Percentiles rank a stretch among this genome's conserved stretches.
phyloP scores from a whole-genome alignment of 2,329 filamentous ascomycete genomes.

The Amauroascus niger region DNA sequence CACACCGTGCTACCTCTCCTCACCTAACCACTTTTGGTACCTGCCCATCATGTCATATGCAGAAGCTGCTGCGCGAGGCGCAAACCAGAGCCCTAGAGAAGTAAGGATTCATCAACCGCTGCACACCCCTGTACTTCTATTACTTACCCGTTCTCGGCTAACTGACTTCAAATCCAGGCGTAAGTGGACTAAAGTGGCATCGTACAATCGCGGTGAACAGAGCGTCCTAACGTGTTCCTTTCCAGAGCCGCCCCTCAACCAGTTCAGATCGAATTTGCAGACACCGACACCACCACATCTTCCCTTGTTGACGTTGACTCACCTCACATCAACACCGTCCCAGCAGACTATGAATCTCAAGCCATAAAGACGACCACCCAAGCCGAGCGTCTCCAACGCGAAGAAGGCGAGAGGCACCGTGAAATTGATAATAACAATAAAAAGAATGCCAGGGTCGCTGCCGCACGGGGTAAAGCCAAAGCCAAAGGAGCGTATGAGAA shows the following conservation, averaged over 20 bases:
- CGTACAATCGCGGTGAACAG: neutral
- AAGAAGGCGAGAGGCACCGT: conserved; percentile 24
- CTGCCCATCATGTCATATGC: conserved; percentile 39
- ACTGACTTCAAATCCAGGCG: conserved; percentile 24
- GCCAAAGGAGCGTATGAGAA: conserved; percentile 24
- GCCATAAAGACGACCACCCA: conserved; percentile 39
- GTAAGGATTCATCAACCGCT: conserved; percentile 25
- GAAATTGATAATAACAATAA: conserved; percentile 28
- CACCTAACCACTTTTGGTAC: too few relatives aligned
- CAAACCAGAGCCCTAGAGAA: conserved; percentile 40
- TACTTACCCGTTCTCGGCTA: neutral
- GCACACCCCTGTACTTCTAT: neutral
- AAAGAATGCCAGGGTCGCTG: conserved; percentile 26
- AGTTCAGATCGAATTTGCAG: conserved; percentile 31
- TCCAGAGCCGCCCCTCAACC: conserved; percentile 36
- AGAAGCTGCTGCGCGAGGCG: conserved; percentile 39
- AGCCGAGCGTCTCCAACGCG: conserved; percentile 37
- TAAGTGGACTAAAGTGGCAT: conserved; percentile 23
- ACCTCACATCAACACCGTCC: conserved; percentile 37
- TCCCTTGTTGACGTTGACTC: conserved; percentile 41
- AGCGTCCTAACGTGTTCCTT: neutral
- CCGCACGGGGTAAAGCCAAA: conserved; percentile 21
- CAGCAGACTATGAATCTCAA: conserved; percentile 35
- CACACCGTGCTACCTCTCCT: neutral
- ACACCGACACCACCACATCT: conserved; percentile 33